Evolutionary conservation across 1,284 basidiomycete species (phyloP).

Genomic region (Tylopilus sp.): DNA sequence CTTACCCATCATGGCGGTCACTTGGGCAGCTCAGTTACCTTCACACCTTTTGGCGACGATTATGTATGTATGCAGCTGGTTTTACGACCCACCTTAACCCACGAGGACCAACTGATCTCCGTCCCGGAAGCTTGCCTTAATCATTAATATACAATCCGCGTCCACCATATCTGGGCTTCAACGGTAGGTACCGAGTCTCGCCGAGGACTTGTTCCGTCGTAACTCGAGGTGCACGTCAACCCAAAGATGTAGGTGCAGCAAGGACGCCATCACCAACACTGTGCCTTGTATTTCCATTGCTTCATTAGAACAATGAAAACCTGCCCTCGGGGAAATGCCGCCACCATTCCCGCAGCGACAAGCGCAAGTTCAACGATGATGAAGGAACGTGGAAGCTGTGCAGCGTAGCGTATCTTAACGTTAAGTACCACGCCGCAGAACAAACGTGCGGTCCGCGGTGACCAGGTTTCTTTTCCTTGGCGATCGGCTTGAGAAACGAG

Average conservation of each 20-base stretch:
- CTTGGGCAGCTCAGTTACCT: neutral
- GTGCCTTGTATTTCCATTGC: slow-evolving; percentile 28
- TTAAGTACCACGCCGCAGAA: slow-evolving; percentile 4
- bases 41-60: slow-evolving; percentile 6
- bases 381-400: slow-evolving; percentile 13
- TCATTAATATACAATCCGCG: slow-evolving; percentile 13
- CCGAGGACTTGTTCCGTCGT: slow-evolving; percentile 4
- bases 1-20: slow-evolving; percentile 1
- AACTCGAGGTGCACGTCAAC: slow-evolving; percentile 8
- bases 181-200: slow-evolving; percentile 10
- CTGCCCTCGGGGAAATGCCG: slow-evolving; percentile 17
- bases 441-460: slow-evolving; percentile 18
- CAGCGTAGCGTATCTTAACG: slow-evolving; percentile 1
- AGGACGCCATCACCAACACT: slow-evolving; percentile 6
- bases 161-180: slow-evolving; percentile 8
- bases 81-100: slow-evolving; percentile 32
- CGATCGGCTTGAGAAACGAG: slow-evolving; percentile 20
- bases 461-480: slow-evolving; percentile 13
- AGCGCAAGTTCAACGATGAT: slow-evolving; percentile 7
- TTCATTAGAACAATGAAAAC: slow-evolving; percentile 31
- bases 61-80: slow-evolving; percentile 19
- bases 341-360: slow-evolving; percentile 10
- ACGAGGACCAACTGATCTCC: slow-evolving; percentile 31
- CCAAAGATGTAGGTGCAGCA: slow-evolving; percentile 16
- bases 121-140: slow-evolving; percentile 15